Percentiles rank a stretch among this genome's conserved stretches.
phyloP scores from a whole-genome alignment of 768 basidiomycete species.

The Mycena crocata region DNA sequence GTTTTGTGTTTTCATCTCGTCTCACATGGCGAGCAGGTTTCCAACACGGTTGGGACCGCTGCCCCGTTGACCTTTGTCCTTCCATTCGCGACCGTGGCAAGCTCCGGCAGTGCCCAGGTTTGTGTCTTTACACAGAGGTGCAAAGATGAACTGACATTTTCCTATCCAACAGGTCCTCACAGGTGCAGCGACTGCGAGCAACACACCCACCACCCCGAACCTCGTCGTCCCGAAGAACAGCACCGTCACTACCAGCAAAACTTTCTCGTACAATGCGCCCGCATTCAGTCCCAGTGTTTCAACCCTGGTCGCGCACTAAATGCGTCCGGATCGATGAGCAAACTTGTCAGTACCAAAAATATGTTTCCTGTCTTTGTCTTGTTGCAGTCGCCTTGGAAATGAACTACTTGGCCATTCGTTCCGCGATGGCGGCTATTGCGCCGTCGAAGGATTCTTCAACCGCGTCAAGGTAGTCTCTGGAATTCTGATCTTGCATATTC shows the following conservation, averaged over 20 bases:
- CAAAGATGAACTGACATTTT: background rate
- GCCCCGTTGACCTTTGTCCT: conserved; percentile 62
- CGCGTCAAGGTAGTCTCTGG: conserved; percentile 61
- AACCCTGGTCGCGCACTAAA: conserved; percentile 46
- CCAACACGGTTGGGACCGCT: conserved; percentile 59
- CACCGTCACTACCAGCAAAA: conserved; percentile 58
- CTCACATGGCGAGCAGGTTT: conserved; percentile 50
- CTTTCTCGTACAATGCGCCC: conserved; percentile 67
- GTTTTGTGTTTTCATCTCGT: background rate
- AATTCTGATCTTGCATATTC: conserved; percentile 81
- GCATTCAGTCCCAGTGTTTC: conserved; percentile 56
- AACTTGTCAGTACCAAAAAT: background rate
- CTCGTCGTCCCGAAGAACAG: conserved; percentile 59
- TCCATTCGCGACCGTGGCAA: conserved; percentile 62
- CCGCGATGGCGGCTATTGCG: conserved; percentile 45
- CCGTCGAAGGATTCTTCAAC: conserved; percentile 56
- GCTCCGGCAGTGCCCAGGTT: conserved; percentile 54
- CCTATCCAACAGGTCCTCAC: conserved; percentile 49
- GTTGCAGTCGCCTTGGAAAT: background rate
- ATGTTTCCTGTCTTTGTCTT: conserved; percentile 3
- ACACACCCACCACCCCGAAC: conserved; percentile 64
- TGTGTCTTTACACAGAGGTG: background rate
- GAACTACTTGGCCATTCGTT: conserved; percentile 32
- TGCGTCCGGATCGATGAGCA: background rate
- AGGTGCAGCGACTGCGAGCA: conserved; percentile 62